These are phyloP conservation scores for Pterocarpus santalinus DNA, from an alignment of 306 rosid species.

Conservation along the genomic window DNA sequence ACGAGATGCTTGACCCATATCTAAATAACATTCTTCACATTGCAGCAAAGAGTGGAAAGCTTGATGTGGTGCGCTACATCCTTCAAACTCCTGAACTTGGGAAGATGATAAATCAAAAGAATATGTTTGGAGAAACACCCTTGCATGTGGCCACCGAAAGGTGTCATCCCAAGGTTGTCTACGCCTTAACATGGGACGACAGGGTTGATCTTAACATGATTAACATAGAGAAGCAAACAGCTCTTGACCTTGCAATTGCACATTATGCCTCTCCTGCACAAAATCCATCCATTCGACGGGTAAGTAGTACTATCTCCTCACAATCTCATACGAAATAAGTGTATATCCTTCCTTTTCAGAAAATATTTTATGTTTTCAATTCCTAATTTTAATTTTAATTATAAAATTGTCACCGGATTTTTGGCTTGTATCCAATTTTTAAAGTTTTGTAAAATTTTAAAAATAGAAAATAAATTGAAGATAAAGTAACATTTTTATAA, in stretches of 20 bases:
- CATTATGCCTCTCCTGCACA: background rate
- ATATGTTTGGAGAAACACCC: constrained; percentile 34
- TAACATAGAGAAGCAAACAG: background rate
- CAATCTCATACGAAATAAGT: too few relatives aligned
- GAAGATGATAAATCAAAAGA: constrained; percentile 31
- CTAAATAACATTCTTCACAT: constrained; percentile 27
- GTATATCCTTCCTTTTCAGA: too few relatives aligned
- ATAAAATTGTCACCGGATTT: too few relatives aligned
- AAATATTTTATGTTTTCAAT: too few relatives aligned
- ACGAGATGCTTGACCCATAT: constrained; percentile 7
- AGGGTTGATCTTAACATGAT: background rate
- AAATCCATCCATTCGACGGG: constrained; percentile 32
- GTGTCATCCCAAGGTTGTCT: constrained; percentile 21
- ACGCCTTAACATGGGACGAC: constrained; percentile 21
- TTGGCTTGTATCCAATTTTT: too few relatives aligned
- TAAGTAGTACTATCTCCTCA: background rate
- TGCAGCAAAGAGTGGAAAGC: constrained; percentile 27
- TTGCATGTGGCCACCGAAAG: constrained; percentile 39
- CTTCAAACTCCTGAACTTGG: background rate
- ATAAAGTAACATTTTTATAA: too few relatives aligned
- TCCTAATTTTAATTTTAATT: too few relatives aligned
- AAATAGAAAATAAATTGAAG: too few relatives aligned
- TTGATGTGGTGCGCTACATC: constrained; percentile 13
- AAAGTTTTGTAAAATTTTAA: too few relatives aligned
- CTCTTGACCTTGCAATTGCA: constrained; percentile 13